phyloP scores from a whole-genome alignment of 495 filamentous ascomycete species.

The Daldinia concentrica region DNA sequence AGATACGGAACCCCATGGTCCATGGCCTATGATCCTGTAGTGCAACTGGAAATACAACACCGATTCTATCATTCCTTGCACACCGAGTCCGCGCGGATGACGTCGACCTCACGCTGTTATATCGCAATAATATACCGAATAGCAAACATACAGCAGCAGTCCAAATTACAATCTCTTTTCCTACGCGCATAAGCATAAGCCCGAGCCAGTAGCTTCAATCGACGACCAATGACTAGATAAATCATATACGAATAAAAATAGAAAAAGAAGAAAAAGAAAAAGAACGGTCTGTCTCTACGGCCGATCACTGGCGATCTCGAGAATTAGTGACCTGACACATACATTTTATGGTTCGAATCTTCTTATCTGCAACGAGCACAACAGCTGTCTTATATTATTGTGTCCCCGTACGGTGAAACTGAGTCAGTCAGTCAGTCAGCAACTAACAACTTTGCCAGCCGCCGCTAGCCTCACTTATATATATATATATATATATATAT shows the following conservation, averaged over 20 bases:
- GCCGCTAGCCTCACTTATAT: background rate
- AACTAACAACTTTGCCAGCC: background rate
- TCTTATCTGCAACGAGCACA: background rate
- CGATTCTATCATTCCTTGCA: conserved; percentile 35
- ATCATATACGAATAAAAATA: background rate
- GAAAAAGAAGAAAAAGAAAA: background rate
- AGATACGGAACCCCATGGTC: conserved; percentile 17
- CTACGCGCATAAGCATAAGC: background rate
- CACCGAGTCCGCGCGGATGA: conserved; percentile 33
- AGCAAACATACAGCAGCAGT: conserved; percentile 20
- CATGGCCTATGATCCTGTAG: background rate
- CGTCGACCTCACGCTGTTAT: conserved; percentile 25
- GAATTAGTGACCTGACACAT: conserved; percentile 4
- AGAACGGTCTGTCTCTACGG: background rate
- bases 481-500: too few species aligned
- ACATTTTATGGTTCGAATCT: background rate
- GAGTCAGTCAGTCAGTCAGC: background rate
- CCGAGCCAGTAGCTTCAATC: background rate
- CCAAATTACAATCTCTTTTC: conserved; percentile 25
- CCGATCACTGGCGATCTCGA: background rate
- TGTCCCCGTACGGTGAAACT: background rate
- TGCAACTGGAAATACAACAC: conserved; percentile 15
- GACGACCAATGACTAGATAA: background rate
- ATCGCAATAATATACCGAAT: conserved; percentile 15
- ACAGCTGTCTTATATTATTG: conserved; percentile 3